Conservation (phyloP, 176 grass and related monocot genomes). For the Carex scoparia region DNA sequence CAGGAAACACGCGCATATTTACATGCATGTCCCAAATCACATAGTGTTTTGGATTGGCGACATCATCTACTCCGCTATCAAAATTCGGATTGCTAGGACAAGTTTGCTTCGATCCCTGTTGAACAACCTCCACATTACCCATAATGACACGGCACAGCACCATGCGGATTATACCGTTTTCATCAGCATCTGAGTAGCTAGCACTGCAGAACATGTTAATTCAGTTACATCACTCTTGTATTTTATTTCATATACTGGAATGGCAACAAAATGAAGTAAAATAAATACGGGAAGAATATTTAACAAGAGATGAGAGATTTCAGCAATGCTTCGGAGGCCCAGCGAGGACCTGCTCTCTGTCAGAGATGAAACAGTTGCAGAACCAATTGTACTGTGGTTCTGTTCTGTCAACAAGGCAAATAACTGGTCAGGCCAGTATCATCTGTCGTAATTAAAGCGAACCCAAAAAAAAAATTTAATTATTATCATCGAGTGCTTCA, state of each 20-base stretch:
- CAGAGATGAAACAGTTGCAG: slow-evolving; percentile 24
- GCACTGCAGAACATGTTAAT: slow-evolving; percentile 47
- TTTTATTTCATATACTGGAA: slow-evolving; percentile 29
- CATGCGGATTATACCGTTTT: slow-evolving; percentile 73
- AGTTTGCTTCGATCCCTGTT: slow-evolving; percentile 70
- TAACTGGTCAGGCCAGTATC: slow-evolving; percentile 23
- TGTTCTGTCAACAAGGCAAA: slow-evolving; percentile 37
- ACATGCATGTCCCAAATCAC: slow-evolving; percentile 89
- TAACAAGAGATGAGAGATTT: slow-evolving; percentile 21
- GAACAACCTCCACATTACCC: slow-evolving; percentile 95
- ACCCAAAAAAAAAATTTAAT: not conserved
- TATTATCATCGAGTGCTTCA: not conserved
- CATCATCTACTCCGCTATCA: slow-evolving; percentile 94
- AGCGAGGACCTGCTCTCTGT: slow-evolving; percentile 16
- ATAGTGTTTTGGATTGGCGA: slow-evolving; percentile 85
- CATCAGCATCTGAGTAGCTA: slow-evolving; percentile 83
- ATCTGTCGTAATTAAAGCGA: slow-evolving; percentile 19
- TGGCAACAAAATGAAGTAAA: slow-evolving; percentile 25
- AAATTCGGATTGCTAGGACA: slow-evolving; percentile 59
- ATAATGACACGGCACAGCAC: slow-evolving; percentile 94
- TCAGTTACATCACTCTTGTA: not conserved
- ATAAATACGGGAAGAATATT: slow-evolving; percentile 13
- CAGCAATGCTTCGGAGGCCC: slow-evolving; percentile 18
- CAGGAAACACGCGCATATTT: slow-evolving; percentile 81
- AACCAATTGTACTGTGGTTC: slow-evolving; percentile 25